phyloP scores from a whole-genome alignment of 768 basidiomycete genomes.

The Lactarius indigo region DNA sequence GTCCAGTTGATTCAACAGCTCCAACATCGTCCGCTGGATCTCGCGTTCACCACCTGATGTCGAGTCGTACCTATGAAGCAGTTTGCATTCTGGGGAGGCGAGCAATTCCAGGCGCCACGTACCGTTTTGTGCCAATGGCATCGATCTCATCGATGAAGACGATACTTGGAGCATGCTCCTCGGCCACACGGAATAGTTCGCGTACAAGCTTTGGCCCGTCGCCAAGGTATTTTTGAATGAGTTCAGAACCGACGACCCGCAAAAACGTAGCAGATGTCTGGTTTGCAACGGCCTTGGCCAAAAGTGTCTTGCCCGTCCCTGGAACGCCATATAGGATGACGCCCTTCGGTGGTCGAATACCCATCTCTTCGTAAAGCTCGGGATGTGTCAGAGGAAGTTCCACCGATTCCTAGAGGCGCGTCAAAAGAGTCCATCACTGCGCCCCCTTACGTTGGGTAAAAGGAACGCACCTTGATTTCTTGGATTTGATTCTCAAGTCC shows the following conservation, averaged over 20 bases:
- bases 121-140: conserved; percentile 90
- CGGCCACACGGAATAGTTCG: conserved; percentile 94
- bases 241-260: conserved; percentile 94
- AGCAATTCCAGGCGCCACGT: conserved; percentile 27
- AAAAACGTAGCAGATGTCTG: conserved; percentile 98
- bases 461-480: conserved; percentile 81
- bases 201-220: conserved; percentile 98
- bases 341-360: conserved; percentile 98
- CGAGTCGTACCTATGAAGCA: conserved; percentile 78
- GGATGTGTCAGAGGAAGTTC: conserved; percentile 97
- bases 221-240: conserved; percentile 99
- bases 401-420: conserved; percentile 78
- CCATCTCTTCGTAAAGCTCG: conserved; percentile 99
- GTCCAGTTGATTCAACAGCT: conserved; percentile 95
- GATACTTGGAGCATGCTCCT: conserved; percentile 97
- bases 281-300: conserved; percentile 97
- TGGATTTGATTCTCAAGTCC: conserved; percentile 96
- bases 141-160: conserved; percentile 99
- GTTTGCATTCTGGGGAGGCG: neutral
- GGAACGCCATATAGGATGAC: conserved; percentile 99
- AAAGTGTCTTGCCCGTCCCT: conserved; percentile 95
- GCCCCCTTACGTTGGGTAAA: neutral
- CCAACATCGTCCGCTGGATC: conserved; percentile 99
- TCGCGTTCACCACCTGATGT: conserved; percentile 98
- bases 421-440: neutral